Evolutionary conservation across 306 rosid genomes (phyloP), one percentile per base, ranked within the genome.

Genomic region (Trichosanthes cucumerina): DNA sequence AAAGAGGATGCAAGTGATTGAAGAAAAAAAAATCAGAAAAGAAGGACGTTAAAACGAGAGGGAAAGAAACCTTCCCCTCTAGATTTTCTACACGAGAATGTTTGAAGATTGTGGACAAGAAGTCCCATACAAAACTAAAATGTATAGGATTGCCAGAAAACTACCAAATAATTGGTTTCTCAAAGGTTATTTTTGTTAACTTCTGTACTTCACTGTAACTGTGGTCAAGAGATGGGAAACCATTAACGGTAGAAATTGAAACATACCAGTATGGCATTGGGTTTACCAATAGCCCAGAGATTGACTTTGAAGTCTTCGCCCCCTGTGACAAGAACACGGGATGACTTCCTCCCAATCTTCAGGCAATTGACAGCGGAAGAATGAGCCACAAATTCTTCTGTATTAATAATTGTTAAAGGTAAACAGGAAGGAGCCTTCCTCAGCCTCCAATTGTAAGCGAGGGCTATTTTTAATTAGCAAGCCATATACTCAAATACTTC

Each of bases 331-430:
- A 95, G 99, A 82, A 95, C 92, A 87, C 99, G 88, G 24, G 97
- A 91, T 21, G 99, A 79, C 81, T 92, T 96, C 82, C 93, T 83
- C 50, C 99, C 99, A 85, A 96, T 96, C 87, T 96, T 96, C 59
- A 96, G 99, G 86, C 99, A 96, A 85, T 96, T 96, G 15, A 96
- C 99, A 52, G 91, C 63, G 28, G 97, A 91, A 84, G 93, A 88
- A 84, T 96, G 99, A n/a, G 99, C 99, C 60, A 96, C 99, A 75
- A 96, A 96, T 80, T 96, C 99, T 96, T 96, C 99, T 96, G 84
- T 44, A 69, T 64, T 77, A 87, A 78, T 77, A 39, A 78, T 26
- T 68, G 91, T 96, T 83, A 96, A 96, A 96, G 99, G 87, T 64
- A 72, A 83, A 84, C 88, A 28, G 43, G 70, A 21, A 34, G 63